phyloP scores from a whole-genome alignment of 371 early-diverging fungal genomes.

The Basidiobolus meristosporus region DNA sequence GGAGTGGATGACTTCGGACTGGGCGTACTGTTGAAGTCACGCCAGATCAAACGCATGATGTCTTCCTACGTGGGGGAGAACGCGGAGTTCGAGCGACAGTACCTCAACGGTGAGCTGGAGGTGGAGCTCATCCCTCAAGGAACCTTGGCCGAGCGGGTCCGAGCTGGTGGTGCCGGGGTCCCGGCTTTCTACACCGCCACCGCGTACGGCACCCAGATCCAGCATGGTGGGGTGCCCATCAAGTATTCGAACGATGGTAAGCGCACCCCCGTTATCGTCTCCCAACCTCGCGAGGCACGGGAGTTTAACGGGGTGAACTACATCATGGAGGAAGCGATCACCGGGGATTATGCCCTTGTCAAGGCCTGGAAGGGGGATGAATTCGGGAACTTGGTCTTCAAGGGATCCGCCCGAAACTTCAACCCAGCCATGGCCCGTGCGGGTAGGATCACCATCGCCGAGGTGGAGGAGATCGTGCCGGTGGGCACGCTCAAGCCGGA shows the following conservation, averaged over 20 bases:
- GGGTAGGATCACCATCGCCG: constrained; percentile 37
- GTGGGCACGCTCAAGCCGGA: constrained; percentile 38
- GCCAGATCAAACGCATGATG: constrained; percentile 51
- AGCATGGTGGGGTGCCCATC: constrained; percentile 23
- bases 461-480: constrained; percentile 52
- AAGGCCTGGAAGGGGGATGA: constrained; percentile 61
- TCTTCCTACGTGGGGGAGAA: constrained; percentile 53
- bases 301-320: constrained; percentile 33
- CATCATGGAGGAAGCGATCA: constrained; percentile 47
- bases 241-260: constrained; percentile 24
- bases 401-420: constrained; percentile 40
- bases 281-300: constrained; percentile 25
- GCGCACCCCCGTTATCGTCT: constrained; percentile 15
- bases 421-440: constrained; percentile 39
- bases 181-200: constrained; percentile 52
- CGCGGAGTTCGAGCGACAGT: constrained; percentile 48
- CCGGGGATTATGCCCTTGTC: constrained; percentile 40
- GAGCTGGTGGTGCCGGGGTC: constrained; percentile 50
- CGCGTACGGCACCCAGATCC: constrained; percentile 34
- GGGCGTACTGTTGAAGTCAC: constrained; percentile 31
- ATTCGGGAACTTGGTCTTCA: constrained; percentile 44
- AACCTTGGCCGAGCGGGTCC: constrained; percentile 38
- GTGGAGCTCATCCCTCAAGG: constrained; percentile 43
- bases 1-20: constrained; percentile 42
- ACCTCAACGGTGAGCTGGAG: constrained; percentile 50